Base-by-base conservation (phyloP, 306 rosid species). In the Purshia tridentata region DNA sequence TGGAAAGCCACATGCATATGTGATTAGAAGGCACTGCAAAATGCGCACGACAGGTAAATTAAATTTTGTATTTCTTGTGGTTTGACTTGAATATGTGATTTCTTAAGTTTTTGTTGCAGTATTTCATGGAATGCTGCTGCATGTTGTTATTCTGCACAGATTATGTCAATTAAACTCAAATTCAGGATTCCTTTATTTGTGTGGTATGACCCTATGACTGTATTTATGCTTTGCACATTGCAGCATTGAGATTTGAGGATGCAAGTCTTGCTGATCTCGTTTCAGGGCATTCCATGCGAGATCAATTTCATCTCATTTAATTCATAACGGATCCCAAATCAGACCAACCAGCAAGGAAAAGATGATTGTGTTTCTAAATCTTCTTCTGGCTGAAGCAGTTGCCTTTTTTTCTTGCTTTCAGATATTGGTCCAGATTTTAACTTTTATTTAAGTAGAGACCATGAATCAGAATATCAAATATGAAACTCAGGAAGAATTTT, bases 251-350 rank as follows among this genome's bases (percentile, higher is more conserved):
- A 62, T 42, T 71, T 2, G 93, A 83, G 52, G 96, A 93, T 78
- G 96, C 98, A 49, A 72, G 93, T 85, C 92, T 93, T 52, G 77
- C 74, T 46, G 81, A 85, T 74, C 96, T 89, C 19, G 92, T 91
- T 69, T 0, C 76, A 81, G 88, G 98, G 83, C 8, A 93, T 93
- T 82, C 98, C 97, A 23, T 93, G 98, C 96, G 89, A 93, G 89
- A 86, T 93, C 60, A 93, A 91, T 74, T 93, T 93, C 55, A 91
- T 93, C 72, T 87, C 96, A 22, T 93, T 91, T 83, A 91, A 93
- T 68, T 89, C 97, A 93, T 47, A 47, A 85, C 23, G 96, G 96
- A 72, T 91, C 98, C 66, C 83, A 86, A 76, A 91, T 93, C 88
- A 85, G 67, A 79, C 93, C 98, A 41, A 91, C 98, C 55, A 77